Percentiles rank a stretch among this genome's conserved stretches.
Evolutionary conservation across 495 filamentous ascomycete species (phyloP).

Genomic region (Trichodelitschia bisporula): DNA sequence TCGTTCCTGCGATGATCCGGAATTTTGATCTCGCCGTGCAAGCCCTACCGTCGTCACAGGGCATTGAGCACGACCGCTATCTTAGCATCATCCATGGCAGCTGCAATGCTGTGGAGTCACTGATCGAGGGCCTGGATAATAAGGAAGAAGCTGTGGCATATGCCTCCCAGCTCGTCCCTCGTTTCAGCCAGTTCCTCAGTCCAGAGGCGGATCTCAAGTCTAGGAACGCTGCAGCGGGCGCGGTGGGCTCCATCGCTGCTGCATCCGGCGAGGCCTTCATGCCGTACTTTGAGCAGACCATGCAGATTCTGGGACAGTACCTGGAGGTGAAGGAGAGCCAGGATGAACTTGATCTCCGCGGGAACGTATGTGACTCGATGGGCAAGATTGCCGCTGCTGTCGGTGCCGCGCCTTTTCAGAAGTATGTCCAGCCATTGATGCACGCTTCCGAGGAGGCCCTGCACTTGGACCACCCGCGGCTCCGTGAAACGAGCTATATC

Average conservation of each 20-base stretch:
- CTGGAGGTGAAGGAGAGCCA: slow-evolving; percentile 67
- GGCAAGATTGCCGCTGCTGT: slow-evolving; percentile 78
- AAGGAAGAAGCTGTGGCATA: slow-evolving; percentile 52
- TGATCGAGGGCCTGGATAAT: slow-evolving; percentile 71
- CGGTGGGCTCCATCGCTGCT: slow-evolving; percentile 70
- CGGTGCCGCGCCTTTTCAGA: slow-evolving; percentile 64
- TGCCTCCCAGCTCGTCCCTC: slow-evolving; percentile 55
- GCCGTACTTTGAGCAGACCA: slow-evolving; percentile 72
- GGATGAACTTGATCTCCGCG: slow-evolving; percentile 74
- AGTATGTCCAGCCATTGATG: slow-evolving; percentile 75
- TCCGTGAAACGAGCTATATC: slow-evolving; percentile 89
- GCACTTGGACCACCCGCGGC: slow-evolving; percentile 64
- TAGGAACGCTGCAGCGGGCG: slow-evolving; percentile 69
- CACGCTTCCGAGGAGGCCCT: slow-evolving; percentile 75
- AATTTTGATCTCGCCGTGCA: slow-evolving; percentile 58
- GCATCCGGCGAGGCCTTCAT: slow-evolving; percentile 62
- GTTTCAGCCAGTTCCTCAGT: slow-evolving; percentile 61
- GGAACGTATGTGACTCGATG: slow-evolving; percentile 73
- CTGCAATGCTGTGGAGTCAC: slow-evolving; percentile 74
- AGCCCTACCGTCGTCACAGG: slow-evolving; percentile 19
- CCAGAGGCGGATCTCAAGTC: slow-evolving; percentile 65
- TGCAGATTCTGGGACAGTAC: slow-evolving; percentile 63
- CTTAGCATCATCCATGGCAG: slow-evolving; percentile 68
- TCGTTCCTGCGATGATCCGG: slow-evolving; percentile 64
- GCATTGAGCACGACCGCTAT: slow-evolving; percentile 34